A percentile compares a stretch with the other conserved stretches of the same genome.
Conservation (phyloP, 2,329 filamentous ascomycete species). For the Aspergillus fructus region DNA sequence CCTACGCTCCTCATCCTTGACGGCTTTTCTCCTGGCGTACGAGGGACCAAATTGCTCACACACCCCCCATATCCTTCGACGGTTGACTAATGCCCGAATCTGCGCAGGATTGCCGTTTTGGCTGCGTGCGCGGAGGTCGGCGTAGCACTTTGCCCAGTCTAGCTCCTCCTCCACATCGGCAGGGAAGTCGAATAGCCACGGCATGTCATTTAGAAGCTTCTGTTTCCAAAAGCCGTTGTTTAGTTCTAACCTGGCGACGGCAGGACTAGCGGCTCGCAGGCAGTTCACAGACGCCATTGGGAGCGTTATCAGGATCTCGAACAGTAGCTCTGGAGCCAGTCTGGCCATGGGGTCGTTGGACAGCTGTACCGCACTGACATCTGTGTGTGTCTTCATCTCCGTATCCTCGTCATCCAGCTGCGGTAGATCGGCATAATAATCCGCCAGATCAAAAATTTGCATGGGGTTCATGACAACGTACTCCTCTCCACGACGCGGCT, state of each 20-base stretch:
- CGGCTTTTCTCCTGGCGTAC: not conserved
- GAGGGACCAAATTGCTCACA: not conserved
- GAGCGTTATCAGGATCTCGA: not conserved
- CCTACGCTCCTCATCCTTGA: not conserved
- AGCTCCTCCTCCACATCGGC: not conserved
- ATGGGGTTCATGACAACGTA: not conserved
- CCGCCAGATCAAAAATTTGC: not conserved
- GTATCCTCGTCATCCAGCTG: not conserved
- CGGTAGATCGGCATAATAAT: not conserved
- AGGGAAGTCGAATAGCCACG: not conserved
- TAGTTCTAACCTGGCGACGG: not conserved
- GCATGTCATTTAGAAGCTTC: not conserved
- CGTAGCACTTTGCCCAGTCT: not conserved
- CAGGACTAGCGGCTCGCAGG: not conserved
- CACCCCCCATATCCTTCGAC: not conserved
- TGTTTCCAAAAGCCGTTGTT: not conserved
- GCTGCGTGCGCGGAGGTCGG: not conserved
- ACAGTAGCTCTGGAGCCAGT: not conserved
- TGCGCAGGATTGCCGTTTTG: not conserved
- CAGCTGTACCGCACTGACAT: not conserved
- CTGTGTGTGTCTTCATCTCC: not conserved
- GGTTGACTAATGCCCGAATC: not conserved
- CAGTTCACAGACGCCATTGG: not conserved
- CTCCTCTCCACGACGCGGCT: not conserved
- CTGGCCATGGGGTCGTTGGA: not conserved